Evolutionary conservation across 1,284 basidiomycete species (phyloP).

Genomic region (Exsudoporus floridanus): DNA sequence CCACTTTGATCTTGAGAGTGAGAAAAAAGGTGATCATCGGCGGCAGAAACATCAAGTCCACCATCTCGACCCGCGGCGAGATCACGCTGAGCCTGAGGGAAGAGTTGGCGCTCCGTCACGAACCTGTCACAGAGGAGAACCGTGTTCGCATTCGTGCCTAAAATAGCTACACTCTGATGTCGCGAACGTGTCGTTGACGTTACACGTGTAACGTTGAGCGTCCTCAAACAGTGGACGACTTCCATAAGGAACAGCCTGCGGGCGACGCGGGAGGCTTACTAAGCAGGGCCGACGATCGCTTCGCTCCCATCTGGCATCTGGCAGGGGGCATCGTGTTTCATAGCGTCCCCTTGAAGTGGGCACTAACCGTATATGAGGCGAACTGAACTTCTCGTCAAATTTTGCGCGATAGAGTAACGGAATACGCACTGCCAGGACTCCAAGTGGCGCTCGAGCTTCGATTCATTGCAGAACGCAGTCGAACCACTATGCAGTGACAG

Average conservation of each 20-base stretch:
- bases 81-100: background rate
- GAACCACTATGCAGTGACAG: background rate
- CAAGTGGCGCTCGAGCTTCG: background rate
- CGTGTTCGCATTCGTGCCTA: slow-evolving; percentile 4
- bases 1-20: slow-evolving; percentile 6
- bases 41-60: background rate
- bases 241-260: background rate
- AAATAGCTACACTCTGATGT: background rate
- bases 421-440: background rate
- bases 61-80: background rate
- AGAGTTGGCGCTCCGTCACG: slow-evolving; percentile 1
- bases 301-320: background rate
- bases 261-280: slow-evolving; percentile 2
- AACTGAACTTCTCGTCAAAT: slow-evolving; percentile 3
- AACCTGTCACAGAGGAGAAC: background rate
- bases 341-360: background rate
- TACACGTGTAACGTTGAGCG: slow-evolving; percentile 33
- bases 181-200: slow-evolving; percentile 17
- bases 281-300: slow-evolving; percentile 15
- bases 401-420: slow-evolving; percentile 1
- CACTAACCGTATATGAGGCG: slow-evolving; percentile 1
- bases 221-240: background rate
- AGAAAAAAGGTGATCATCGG: slow-evolving; percentile 3
- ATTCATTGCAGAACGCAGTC: slow-evolving; percentile 10
- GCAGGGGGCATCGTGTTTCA: slow-evolving; percentile 4